Base-by-base conservation (phyloP, 352 stramenopile species). In the Phytophthora macrochlamydospora region DNA sequence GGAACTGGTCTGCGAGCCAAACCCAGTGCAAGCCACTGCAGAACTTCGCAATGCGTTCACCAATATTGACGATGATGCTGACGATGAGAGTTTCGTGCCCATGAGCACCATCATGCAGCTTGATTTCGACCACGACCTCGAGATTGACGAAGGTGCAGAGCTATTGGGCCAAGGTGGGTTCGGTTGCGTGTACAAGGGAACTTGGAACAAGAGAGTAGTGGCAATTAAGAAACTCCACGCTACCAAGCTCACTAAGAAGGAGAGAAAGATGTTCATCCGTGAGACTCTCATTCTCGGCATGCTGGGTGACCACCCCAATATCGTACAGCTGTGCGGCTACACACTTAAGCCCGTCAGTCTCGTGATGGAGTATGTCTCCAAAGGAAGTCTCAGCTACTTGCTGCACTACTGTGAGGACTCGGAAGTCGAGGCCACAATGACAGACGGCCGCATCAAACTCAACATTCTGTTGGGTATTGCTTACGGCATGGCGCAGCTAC, bases 151-250 rank as follows among this genome's bases (percentile, higher is more conserved):
- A 3, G 42, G 42, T 11, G 60, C 31, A 1, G 62, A 71, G 18
- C 49, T 53, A 9, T 50, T 81, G 11, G 63, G 73, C 2, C 62
- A 63, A 11, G 73, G 73, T 12, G 58, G 62, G n/a, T 81, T 81
- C 31, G 73, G 70, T 2, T 50, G 40, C 5, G 70, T 81, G 24
- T 67, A 67, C 18, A 58, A 44, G 3, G 73, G 69, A 12, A 65
- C 9, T 8, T 78, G 63, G 62, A 53, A 63, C 29, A 24, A 46
- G 7, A 53, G 63, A 4, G 7, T 51, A 31, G 70, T 81, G 6
- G 73, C 73, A 8, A 56, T 81, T 59, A 81, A 81, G 63, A 76
- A 76, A 53, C 67, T 81, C 1, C 73, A 81, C 43, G 51, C 51
- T n/a, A 7, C 61, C 35, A 64, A 69, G 44, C 66, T 78, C 46